phyloP scores from a whole-genome alignment of 345 rosid genomes.

The Syzygium aromaticum region DNA sequence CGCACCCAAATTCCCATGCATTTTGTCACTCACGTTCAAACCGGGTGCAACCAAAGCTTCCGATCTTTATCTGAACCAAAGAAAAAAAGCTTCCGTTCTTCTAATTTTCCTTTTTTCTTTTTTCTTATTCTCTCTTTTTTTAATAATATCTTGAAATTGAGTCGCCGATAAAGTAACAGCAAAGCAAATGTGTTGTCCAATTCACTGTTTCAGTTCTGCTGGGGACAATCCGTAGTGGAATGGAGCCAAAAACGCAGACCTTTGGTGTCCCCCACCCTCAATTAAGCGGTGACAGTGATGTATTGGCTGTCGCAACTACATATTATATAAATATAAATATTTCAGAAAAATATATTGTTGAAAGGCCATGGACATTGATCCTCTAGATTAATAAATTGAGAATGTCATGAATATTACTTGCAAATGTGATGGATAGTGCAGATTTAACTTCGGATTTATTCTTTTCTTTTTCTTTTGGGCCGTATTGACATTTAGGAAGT shows the following conservation, averaged over 20 bases:
- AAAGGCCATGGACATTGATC: no score
- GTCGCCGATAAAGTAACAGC: neutral
- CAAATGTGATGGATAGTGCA: neutral
- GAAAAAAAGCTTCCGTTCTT: neutral
- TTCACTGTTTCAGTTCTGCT: neutral
- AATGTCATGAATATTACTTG: neutral
- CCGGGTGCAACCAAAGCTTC: neutral
- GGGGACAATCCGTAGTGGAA: neutral
- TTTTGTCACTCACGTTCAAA: neutral
- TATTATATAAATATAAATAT: neutral
- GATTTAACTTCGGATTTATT: neutral
- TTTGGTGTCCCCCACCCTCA: neutral
- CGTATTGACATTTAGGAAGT: neutral
- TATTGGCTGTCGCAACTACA: neutral
- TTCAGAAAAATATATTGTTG: no score
- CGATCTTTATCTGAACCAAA: neutral
- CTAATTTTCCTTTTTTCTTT: neutral
- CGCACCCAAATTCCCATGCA: neutral
- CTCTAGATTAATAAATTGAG: neutral
- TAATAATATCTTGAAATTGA: neutral
- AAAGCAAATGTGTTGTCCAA: neutral
- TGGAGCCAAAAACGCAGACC: neutral
- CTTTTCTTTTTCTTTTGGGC: neutral
- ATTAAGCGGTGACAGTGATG: neutral
- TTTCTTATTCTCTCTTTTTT: neutral